Conservation (phyloP, 257 asterid genomes). For the Penstemon barbatus region DNA sequence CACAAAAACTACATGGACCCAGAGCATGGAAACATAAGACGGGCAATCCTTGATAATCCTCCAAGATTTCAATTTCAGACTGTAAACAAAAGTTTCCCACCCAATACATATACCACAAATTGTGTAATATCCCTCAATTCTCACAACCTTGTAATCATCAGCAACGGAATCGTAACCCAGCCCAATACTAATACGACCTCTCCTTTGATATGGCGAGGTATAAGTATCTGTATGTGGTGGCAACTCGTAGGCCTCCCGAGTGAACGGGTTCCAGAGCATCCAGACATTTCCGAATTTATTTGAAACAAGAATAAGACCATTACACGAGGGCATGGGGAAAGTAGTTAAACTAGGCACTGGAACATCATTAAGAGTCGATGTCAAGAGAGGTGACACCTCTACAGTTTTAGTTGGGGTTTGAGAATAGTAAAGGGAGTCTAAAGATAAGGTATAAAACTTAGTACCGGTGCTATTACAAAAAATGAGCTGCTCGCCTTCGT, state of each 20-base stretch:
- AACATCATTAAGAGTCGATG: background rate
- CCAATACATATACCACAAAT: too few relatives aligned
- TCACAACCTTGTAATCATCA: constrained; percentile 26
- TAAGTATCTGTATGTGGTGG: background rate
- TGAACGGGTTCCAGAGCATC: constrained; percentile 33
- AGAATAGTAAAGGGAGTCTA: background rate
- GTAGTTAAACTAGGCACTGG: background rate
- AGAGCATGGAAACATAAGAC: background rate
- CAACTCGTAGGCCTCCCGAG: constrained; percentile 10
- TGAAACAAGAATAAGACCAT: constrained; percentile 24
- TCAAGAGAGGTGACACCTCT: background rate
- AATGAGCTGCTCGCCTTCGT: background rate
- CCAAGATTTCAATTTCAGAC: constrained; percentile 22
- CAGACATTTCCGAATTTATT: background rate
- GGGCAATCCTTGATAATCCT: background rate
- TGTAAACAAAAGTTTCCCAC: constrained; percentile 1
- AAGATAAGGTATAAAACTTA: constrained; percentile 3
- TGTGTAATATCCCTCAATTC: background rate
- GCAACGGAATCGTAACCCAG: constrained; percentile 16
- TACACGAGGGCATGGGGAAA: constrained; percentile 13
- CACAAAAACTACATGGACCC: too few relatives aligned
- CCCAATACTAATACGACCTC: background rate
- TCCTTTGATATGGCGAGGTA: too few relatives aligned
- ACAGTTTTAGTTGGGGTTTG: background rate
- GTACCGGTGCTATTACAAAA: background rate